Evolutionary conservation across 2,329 filamentous ascomycete species (phyloP), one percentile per base, ranked within the genome.

Genomic region (Penicillium paneum): DNA sequence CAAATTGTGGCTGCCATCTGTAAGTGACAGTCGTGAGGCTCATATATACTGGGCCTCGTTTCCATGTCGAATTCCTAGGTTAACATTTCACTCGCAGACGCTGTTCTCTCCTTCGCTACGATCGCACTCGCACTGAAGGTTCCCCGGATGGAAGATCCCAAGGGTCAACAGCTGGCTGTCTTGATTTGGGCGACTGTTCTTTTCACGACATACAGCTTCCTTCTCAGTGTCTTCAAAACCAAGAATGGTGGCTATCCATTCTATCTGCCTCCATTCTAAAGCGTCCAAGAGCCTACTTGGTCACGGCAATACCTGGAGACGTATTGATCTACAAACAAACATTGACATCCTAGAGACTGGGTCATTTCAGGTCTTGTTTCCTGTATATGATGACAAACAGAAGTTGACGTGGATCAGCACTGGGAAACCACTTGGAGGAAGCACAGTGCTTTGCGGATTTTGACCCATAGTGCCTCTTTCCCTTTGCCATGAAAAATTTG

Each of bases 221-320:
- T 99, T 60, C 83, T 99, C 62, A 97, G 90, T 75, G 81, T 96
- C 59, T 99, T 99, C 83, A 86, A 92, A 66, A 80, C 89, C 66
- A 99, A 99, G 86, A 99, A 97, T 71, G 86, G 86, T 32, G 91
- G 91, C 24, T 99, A 99, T 75, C 92, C 92, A 15, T 97, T 97
- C 77, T 91, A 86, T 69, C 81, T 99, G 58, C 94, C 94, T 52
- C 94, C 94, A 11, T 97, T 99, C 74, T 87, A 79, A 41, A n/a
- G 13, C n/a, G 12, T 97, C 99, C 74, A 87, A 79, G 47, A 19
- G 13, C 13, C 42, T 28, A 21, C 12, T 35, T 24, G 32, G 21
- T 21, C 21, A 24, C 26, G 32, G 36, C 38, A 24, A 31, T 10
- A 11, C 15, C 15, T 31, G 39, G 32, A 17, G 50, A 34, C 19